A percentile compares a stretch with the other conserved stretches of the same genome.
Evolutionary conservation across 352 stramenopile genomes (phyloP).

Genomic region (Phytophthora hybrid): DNA sequence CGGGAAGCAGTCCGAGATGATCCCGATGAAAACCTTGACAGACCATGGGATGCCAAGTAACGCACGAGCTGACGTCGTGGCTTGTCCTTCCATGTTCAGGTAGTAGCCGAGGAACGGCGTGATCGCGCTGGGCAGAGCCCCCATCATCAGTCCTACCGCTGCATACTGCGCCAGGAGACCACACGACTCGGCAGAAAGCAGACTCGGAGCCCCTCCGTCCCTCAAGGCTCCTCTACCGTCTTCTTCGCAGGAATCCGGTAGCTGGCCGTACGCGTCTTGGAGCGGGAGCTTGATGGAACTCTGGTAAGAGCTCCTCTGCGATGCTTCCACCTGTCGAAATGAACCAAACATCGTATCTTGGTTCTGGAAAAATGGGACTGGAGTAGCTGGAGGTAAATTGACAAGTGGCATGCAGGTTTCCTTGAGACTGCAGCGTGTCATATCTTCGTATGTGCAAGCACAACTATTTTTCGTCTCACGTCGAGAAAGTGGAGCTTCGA

Average conservation of each 20-base stretch:
- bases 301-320: conserved; percentile 25
- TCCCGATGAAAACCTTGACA: conserved; percentile 72
- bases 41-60: conserved; percentile 70
- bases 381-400: not conserved
- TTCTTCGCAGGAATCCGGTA: conserved; percentile 19
- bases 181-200: conserved; percentile 55
- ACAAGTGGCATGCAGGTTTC: conserved; percentile 4
- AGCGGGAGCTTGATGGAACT: conserved; percentile 33
- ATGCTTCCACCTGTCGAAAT: conserved; percentile 11
- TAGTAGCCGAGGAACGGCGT: conserved; percentile 70
- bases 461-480: conserved; percentile 21
- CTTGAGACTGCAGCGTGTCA: not conserved
- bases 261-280: conserved; percentile 26
- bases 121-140: conserved; percentile 60
- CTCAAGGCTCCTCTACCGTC: conserved; percentile 43
- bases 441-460: conserved; percentile 16
- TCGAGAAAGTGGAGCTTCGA: conserved; percentile 7
- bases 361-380: not conserved
- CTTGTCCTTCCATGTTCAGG: conserved; percentile 71
- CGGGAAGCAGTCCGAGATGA: conserved; percentile 69
- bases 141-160: conserved; percentile 70
- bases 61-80: conserved; percentile 59
- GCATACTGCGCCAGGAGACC: conserved; percentile 76
- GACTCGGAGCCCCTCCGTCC: conserved; percentile 42
- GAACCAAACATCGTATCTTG: conserved; percentile 15